Evolutionary conservation across 2,329 filamentous ascomycete species (phyloP).

Genomic region (Monilinia fructicola): DNA sequence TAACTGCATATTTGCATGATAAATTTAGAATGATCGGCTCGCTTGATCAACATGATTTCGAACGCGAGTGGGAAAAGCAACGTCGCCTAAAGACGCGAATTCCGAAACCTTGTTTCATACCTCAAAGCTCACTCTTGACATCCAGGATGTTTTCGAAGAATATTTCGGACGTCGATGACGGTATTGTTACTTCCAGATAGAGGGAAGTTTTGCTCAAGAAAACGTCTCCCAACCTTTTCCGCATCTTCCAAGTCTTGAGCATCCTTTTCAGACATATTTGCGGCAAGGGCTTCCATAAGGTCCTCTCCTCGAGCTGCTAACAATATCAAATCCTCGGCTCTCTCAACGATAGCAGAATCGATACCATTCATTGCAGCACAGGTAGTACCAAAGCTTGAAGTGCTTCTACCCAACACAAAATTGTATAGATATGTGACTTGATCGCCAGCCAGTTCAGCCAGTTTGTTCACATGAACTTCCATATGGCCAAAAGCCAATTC

Average conservation of each 20-base stretch:
- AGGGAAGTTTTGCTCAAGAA: conserved; percentile 48
- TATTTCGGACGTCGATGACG: conserved; percentile 33
- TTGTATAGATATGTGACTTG: conserved; percentile 76
- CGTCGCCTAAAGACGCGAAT: not conserved
- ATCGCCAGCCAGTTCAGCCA: conserved; percentile 53
- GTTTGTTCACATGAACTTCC: conserved; percentile 62
- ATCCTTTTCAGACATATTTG: conserved; percentile 64
- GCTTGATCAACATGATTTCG: conserved; percentile 16
- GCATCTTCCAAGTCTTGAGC: conserved; percentile 66
- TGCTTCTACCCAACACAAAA: conserved; percentile 64
- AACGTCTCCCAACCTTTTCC: conserved; percentile 57
- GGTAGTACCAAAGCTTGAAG: conserved; percentile 78
- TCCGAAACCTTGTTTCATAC: conserved; percentile 28
- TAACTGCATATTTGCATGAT: conserved; percentile 10
- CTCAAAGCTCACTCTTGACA: conserved; percentile 21
- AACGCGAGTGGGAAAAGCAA: conserved; percentile 14
- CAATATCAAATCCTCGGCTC: conserved; percentile 71
- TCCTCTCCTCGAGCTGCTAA: conserved; percentile 73
- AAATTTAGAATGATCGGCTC: conserved; percentile 9
- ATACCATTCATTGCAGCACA: conserved; percentile 90
- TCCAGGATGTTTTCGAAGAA: conserved; percentile 36
- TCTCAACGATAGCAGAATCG: conserved; percentile 65
- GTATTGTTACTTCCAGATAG: conserved; percentile 26
- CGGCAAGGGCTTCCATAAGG: conserved; percentile 65
- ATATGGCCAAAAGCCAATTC: conserved; percentile 66